Evolutionary conservation across 495 filamentous ascomycete species (phyloP), one percentile per base, ranked within the genome.

Genomic region (Neurospora terricola): DNA sequence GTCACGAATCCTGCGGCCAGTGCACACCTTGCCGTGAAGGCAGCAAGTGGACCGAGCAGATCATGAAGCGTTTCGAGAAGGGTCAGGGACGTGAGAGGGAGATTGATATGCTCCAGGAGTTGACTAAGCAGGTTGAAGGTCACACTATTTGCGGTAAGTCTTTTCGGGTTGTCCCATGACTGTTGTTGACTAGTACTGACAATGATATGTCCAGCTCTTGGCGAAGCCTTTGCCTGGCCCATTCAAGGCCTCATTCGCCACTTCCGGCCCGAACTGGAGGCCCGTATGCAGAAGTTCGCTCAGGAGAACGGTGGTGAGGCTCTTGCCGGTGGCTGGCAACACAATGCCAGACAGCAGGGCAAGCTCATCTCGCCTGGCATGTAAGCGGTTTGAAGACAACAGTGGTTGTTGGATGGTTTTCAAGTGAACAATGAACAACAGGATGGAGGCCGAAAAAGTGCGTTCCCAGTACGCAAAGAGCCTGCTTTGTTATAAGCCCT

Each of bases 61-160:
- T 99, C 82, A 99, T 99, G 96, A 85, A 91, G 81, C 91, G 96
- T 70, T 94, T 99, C 77, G 93, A 97, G 87, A 92, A 90, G 82
- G 96, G 96, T 71, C 88, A 92, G 80, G 96, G 91, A 70, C 89
- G 93, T 70, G 90, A 90, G 81, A 85, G 96, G 48, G 96, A 99
- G 84, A 99, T 99, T 81, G 96, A 99, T 82, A 99, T 99, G 96
- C 88, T 99, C 74, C 96, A 98, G 86, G 96, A 99, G 86, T 84
- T 99, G 73, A 99, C 96, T 71, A 98, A 98, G 87, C 96, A 98
- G 85, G 96, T 99, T 70, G 96, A 99, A 86, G 96, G 96, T 18
- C 96, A 98, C 85, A 97, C 96, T 16, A 99, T 99, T 75, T 99
- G 96, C 84, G 96, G 89, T 90, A 86, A 78, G 87, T 82, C 72